These are phyloP conservation scores for Exophiala bonariae DNA, from an alignment of 2,329 filamentous ascomycete genomes.

Conservation along the genomic window DNA sequence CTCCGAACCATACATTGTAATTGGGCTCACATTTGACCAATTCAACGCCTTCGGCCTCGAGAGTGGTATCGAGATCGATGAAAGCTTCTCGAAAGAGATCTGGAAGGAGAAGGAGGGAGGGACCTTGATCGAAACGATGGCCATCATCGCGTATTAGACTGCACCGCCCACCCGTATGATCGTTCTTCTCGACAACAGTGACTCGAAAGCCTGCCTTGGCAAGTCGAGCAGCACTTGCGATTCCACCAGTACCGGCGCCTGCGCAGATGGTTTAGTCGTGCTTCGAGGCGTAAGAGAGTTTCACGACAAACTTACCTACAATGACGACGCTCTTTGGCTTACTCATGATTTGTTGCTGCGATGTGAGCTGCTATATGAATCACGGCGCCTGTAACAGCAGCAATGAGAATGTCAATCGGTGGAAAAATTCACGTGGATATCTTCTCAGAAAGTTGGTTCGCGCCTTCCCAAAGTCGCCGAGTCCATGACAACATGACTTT, in stretches of 20 bases:
- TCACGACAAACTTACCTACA: constrained; percentile 45
- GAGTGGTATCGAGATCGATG: constrained; percentile 64
- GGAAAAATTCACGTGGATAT: constrained; percentile 2
- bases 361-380: too few species aligned
- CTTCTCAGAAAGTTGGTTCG: constrained; percentile 10
- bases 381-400: too few species aligned
- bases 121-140: constrained; percentile 71
- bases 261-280: constrained; percentile 11
- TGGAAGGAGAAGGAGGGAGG: constrained; percentile 71
- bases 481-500: constrained; percentile 29
- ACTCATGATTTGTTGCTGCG: too few species aligned
- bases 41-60: constrained; percentile 65
- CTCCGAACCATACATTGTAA: constrained; percentile 72
- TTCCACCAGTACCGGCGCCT: constrained; percentile 71
- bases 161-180: constrained; percentile 70
- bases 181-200: constrained; percentile 78
- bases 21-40: constrained; percentile 73
- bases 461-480: constrained; percentile 19
- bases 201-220: constrained; percentile 69
- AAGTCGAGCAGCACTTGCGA: constrained; percentile 70
- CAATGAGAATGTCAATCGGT: too few species aligned
- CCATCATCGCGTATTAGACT: constrained; percentile 59
- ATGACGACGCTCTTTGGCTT: constrained; percentile 52
- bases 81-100: constrained; percentile 70
- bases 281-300: background rate